Evolutionary conservation across 139 green algal species (phyloP).

Genomic region (Micractinium conductrix): DNA sequence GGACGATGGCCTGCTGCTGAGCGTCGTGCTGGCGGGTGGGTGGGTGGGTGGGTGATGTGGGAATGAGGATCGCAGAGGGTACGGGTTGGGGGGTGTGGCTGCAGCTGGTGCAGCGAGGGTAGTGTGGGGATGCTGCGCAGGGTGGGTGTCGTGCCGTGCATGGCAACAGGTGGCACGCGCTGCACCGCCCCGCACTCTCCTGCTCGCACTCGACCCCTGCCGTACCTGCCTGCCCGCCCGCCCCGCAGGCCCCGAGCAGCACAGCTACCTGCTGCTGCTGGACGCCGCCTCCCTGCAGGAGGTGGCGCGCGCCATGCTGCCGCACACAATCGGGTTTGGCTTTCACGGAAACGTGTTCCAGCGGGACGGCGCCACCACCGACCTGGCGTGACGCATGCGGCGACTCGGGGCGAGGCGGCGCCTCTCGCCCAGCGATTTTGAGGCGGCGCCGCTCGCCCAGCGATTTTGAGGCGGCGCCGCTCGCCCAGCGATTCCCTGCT

Average conservation of each 20-base stretch:
- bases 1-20: slow-evolving; percentile 38
- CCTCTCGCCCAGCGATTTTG: too few species aligned
- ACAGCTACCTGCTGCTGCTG: slow-evolving; percentile 35
- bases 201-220: background rate
- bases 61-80: too few species aligned
- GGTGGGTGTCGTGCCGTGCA: too few species aligned
- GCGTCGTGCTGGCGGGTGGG: slow-evolving; percentile 31
- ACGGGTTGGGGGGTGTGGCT: too few species aligned
- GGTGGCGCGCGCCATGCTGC: slow-evolving; percentile 6
- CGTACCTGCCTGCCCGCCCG: background rate
- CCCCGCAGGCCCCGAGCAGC: background rate
- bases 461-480: too few species aligned
- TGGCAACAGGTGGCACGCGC: background rate
- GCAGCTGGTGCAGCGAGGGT: background rate
- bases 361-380: background rate
- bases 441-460: too few species aligned
- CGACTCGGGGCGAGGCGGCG: too few species aligned
- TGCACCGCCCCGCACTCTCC: background rate
- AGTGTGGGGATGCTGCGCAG: background rate
- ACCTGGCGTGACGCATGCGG: slow-evolving; percentile 1
- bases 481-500: too few species aligned
- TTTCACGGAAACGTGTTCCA: slow-evolving; percentile 33
- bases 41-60: background rate
- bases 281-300: slow-evolving; percentile 34
- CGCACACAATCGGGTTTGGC: slow-evolving; percentile 7